phyloP scores from a whole-genome alignment of 352 stramenopile genomes.

The Globisporangium megalacanthum region DNA sequence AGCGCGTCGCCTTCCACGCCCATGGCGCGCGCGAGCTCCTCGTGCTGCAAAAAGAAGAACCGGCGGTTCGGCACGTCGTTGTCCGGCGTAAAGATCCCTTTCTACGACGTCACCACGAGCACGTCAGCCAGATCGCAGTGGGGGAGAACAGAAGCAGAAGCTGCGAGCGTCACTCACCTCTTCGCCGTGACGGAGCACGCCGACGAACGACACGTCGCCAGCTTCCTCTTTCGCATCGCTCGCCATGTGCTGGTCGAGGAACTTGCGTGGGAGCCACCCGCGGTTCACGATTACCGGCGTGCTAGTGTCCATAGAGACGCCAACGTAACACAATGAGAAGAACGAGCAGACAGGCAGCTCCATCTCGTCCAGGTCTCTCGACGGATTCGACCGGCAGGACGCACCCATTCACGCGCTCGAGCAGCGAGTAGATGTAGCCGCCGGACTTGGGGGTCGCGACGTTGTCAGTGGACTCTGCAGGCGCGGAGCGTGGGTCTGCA shows the following conservation, averaged over 20 bases:
- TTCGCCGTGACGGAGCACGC: conserved; percentile 77
- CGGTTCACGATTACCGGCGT: conserved; percentile 84
- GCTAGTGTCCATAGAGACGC: conserved; percentile 17
- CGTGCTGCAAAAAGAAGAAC: conserved; percentile 82
- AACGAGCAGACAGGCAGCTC: no score
- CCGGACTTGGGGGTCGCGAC: conserved; percentile 77
- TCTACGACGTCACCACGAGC: conserved; percentile 19
- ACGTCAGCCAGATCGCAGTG: not conserved
- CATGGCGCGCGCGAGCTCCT: conserved; percentile 74
- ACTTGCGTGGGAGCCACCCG: conserved; percentile 73
- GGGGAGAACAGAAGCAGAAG: not conserved
- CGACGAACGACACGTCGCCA: conserved; percentile 47
- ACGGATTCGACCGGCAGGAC: not conserved
- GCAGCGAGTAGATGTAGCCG: conserved; percentile 81
- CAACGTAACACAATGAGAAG: not conserved
- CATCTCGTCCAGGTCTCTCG: no score
- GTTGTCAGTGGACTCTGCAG: conserved; percentile 68
- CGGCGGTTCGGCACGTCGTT: conserved; percentile 70
- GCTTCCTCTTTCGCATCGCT: conserved; percentile 50
- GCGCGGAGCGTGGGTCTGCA: conserved; percentile 74
- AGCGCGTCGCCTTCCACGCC: conserved; percentile 52
- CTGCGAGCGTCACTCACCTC: conserved; percentile 38
- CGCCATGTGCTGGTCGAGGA: conserved; percentile 67
- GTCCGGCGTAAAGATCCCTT: conserved; percentile 75
- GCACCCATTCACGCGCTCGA: conserved; percentile 65